A percentile compares a stretch with the other conserved stretches of the same genome.
Evolutionary conservation across 495 filamentous ascomycete genomes (phyloP).

Genomic region (Neurospora tetraspora): DNA sequence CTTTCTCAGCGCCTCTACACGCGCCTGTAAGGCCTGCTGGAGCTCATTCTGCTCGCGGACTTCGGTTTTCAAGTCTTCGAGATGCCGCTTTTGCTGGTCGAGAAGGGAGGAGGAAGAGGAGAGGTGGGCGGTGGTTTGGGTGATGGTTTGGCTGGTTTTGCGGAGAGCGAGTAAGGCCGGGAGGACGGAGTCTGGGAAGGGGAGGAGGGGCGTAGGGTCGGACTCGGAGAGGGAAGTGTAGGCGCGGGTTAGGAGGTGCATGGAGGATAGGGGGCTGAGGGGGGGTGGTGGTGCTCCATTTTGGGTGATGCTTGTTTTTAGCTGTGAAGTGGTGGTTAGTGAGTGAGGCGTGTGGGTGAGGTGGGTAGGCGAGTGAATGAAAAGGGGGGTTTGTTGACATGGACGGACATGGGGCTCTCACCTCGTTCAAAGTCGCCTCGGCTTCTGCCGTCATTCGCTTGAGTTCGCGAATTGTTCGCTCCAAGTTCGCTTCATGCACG

Average conservation of each 20-base stretch:
- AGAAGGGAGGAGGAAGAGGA: conserved; percentile 43
- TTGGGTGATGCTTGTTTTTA: conserved; percentile 1
- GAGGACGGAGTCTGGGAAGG: conserved; percentile 53
- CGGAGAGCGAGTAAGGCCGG: conserved; percentile 63
- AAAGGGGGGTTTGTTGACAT: not conserved
- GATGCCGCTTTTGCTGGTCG: conserved; percentile 38
- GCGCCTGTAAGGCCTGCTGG: conserved; percentile 35
- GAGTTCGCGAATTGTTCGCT: conserved; percentile 54
- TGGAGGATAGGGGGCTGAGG: conserved; percentile 2
- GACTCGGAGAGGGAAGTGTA: conserved; percentile 51
- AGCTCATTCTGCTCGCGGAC: conserved; percentile 56
- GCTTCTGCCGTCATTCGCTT: conserved; percentile 55
- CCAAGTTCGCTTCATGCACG: conserved; percentile 43
- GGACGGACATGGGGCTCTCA: conserved; percentile 10
- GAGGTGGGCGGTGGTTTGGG: conserved; percentile 52
- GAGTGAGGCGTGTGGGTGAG: not conserved
- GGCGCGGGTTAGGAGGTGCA: conserved; percentile 51
- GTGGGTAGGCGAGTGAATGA: not conserved
- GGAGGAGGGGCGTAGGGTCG: conserved; percentile 46
- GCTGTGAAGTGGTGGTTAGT: not conserved
- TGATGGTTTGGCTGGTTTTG: conserved; percentile 50
- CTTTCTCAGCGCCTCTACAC: conserved; percentile 41
- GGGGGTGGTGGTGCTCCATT: not conserved
- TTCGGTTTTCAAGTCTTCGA: conserved; percentile 50
- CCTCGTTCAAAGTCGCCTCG: conserved; percentile 45